Evolutionary conservation across 257 asterid genomes (phyloP), one percentile per base, ranked within the genome.

Genomic region (Solanum bulbocastanum): DNA sequence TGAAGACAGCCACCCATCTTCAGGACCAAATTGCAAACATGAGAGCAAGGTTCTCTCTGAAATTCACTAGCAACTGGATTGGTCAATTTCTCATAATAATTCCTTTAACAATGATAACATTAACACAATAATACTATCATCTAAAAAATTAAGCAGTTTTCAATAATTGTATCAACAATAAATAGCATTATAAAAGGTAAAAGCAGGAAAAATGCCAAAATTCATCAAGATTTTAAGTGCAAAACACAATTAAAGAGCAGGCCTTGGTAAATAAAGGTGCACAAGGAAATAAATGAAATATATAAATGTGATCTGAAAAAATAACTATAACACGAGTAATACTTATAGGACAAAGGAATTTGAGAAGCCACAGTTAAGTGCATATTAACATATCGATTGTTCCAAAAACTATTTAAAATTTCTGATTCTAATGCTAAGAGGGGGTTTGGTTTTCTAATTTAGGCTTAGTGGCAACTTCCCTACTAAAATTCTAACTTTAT

Each of bases 1-100:
- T 89, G 98, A 97, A 88, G 98, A 94, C 16, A 97, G 97, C 99
- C 99, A 97, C 86, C 95, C 93, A 89, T 96, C 99, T 91, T 96
- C 98, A 49, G 99, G 91, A 87, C 95, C 92, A 88, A 94, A 96
- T 69, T 94, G 97, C 93, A 97, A 90, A 14, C 94, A 87, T 18
- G 95, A 91, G 74, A 97, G 94, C 86, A 97, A 93, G 87, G 86
- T 91, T 91, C 91, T 89, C 95, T 97, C 99, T 97, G 93, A 83
- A 93, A 91, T 89, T 79, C 22, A 84, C 72, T 71, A 87, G 87
- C 88, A 72, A 37, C 72, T 44, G 72, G 83, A 82, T 46, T 60
- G 71, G 56, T 84, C 79, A 44, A 37, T 62, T 65, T 79, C 20
- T 32, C 72, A 68, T 81, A 82, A 88, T 85, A 44, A n/a, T 42